A percentile compares a stretch with the other conserved stretches of the same genome.
Conservation (phyloP, 768 basidiomycete species). For the Naganishia vaughanmartiniae region DNA sequence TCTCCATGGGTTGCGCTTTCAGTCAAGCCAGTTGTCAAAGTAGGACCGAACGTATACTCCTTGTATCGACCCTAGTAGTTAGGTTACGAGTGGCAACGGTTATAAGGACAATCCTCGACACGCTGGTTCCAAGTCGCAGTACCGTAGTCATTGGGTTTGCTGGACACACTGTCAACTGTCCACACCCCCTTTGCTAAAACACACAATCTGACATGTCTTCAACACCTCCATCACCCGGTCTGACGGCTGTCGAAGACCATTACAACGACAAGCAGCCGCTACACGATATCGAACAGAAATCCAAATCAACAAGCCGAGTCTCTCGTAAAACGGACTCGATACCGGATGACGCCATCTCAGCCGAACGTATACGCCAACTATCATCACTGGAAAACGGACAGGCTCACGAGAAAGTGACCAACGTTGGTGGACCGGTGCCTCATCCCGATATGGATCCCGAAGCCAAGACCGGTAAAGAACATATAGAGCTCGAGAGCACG, state of each 20-base stretch:
- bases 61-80: background rate
- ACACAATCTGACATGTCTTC: background rate
- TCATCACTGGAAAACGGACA: background rate
- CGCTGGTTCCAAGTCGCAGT: too few relatives aligned
- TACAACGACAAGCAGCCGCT: background rate
- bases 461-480: conserved; percentile 13
- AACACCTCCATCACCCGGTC: background rate
- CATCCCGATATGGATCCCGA: background rate
- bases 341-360: background rate
- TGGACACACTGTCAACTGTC: too few relatives aligned
- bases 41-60: background rate
- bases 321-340: background rate
- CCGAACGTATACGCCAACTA: background rate
- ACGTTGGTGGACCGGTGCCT: background rate
- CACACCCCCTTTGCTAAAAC: too few relatives aligned
- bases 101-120: background rate
- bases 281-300: background rate
- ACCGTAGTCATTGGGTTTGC: too few relatives aligned
- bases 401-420: background rate
- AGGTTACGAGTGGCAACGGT: background rate
- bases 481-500: background rate
- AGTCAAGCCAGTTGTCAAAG: background rate
- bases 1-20: background rate
- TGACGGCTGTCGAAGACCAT: background rate
- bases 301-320: background rate